phyloP scores from a whole-genome alignment of 495 filamentous ascomycete genomes.

The Recurvomyces mirabilis region DNA sequence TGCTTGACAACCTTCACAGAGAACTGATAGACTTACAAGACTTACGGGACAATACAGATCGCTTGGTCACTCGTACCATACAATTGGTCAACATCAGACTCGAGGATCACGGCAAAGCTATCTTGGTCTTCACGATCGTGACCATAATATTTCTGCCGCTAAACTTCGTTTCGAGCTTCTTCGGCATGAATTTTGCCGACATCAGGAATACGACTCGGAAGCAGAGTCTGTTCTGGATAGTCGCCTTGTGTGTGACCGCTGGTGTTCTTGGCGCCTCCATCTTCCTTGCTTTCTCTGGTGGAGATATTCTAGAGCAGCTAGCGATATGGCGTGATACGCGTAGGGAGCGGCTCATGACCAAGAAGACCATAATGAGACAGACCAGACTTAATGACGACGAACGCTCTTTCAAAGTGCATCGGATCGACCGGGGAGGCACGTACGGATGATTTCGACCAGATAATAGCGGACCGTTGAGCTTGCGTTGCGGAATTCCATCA shows the following conservation, averaged over 20 bases:
- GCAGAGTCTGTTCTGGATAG: conserved; percentile 33
- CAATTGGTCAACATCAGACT: conserved; percentile 35
- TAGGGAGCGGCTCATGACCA: conserved; percentile 9
- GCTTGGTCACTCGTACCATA: conserved; percentile 32
- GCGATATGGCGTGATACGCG: conserved; percentile 22
- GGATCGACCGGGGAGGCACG: too few relatives aligned
- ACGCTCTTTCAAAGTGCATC: too few relatives aligned
- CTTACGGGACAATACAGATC: conserved; percentile 31
- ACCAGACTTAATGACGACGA: too few relatives aligned
- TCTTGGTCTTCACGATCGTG: conserved; percentile 34
- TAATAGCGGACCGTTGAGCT: too few relatives aligned
- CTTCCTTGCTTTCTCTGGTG: conserved; percentile 32
- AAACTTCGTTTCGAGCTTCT: conserved; percentile 32
- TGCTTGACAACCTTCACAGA: conserved; percentile 30
- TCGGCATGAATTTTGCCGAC: conserved; percentile 36
- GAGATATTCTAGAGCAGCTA: conserved; percentile 23
- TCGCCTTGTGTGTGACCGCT: conserved; percentile 25
- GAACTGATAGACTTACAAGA: conserved; percentile 30
- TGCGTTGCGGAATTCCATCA: too few relatives aligned
- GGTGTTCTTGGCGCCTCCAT: conserved; percentile 26
- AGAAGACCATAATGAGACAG: too few relatives aligned
- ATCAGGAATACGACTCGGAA: conserved; percentile 30
- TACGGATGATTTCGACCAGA: too few relatives aligned
- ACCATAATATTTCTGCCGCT: conserved; percentile 34
- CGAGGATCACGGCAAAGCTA: conserved; percentile 34